Evolutionary conservation across 352 stramenopile genomes (phyloP).

Genomic region (Phytophthora gonapodyides): DNA sequence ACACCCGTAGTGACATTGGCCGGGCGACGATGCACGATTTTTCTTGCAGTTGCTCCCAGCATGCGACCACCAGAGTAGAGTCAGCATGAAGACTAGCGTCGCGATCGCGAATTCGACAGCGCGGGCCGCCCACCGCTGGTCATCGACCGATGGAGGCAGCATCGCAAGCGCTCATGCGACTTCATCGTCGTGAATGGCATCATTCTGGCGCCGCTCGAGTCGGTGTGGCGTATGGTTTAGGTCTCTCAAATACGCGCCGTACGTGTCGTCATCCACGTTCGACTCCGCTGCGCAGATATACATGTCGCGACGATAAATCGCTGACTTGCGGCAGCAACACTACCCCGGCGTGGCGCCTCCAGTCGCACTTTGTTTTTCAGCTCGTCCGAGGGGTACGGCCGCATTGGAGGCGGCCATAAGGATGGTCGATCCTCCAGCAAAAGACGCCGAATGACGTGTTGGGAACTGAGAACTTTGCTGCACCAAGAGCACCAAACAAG

Average conservation of each 20-base stretch:
- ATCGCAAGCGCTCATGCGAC: background rate
- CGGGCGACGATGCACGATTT: no score
- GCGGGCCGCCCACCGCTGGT: background rate
- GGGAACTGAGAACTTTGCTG: background rate
- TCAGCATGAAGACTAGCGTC: no score
- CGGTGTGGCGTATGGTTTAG: background rate
- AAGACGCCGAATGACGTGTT: background rate
- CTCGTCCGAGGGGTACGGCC: background rate
- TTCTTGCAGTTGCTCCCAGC: no score
- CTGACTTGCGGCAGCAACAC: background rate
- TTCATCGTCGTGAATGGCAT: background rate
- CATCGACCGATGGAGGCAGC: background rate
- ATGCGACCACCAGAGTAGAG: no score
- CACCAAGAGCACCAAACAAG: background rate
- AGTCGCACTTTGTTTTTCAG: background rate
- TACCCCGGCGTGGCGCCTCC: background rate
- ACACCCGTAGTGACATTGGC: no score
- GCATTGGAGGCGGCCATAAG: background rate
- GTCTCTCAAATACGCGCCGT: background rate
- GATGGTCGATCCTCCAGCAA: background rate
- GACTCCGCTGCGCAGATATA: background rate
- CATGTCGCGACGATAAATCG: background rate
- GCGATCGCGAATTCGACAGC: background rate
- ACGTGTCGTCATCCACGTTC: background rate
- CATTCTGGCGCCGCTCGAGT: background rate